Evolutionary conservation across 1,284 basidiomycete species (phyloP).

Genomic region (Sanghuangporus sanghuang): DNA sequence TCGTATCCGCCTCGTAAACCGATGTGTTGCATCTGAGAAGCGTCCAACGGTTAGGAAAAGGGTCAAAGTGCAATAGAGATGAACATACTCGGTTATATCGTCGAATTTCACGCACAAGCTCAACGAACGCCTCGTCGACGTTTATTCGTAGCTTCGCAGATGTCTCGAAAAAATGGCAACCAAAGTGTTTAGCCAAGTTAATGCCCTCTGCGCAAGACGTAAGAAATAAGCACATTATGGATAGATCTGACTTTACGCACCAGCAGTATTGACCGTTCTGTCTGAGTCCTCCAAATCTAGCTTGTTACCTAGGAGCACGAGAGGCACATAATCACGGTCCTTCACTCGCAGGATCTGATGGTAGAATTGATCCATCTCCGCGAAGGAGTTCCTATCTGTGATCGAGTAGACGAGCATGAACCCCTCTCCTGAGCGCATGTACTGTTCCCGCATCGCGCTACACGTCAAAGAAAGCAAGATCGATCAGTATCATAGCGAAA

Average conservation of each 20-base stretch:
- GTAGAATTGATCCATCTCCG: constrained; percentile 96
- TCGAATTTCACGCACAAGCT: constrained; percentile 94
- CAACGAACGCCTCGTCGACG: constrained; percentile 96
- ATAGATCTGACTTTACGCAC: constrained; percentile 38
- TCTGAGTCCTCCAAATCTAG: constrained; percentile 93
- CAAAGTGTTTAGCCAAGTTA: constrained; percentile 94
- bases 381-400: constrained; percentile 96
- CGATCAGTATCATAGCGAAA: constrained; percentile 9
- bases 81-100: constrained; percentile 83
- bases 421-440: constrained; percentile 97
- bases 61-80: neutral
- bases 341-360: constrained; percentile 97
- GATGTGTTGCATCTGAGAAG: neutral
- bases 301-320: constrained; percentile 98
- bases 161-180: constrained; percentile 96
- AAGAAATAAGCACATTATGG: neutral
- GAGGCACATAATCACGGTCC: constrained; percentile 96
- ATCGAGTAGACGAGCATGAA: constrained; percentile 99
- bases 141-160: constrained; percentile 98
- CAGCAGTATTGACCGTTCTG: constrained; percentile 93
- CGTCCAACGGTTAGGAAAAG: neutral
- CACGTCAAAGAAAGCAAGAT: constrained; percentile 2
- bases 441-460: constrained; percentile 96
- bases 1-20: constrained; percentile 1
- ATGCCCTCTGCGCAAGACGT: constrained; percentile 75